Percentiles rank a stretch among this genome's conserved stretches.
Conservation (phyloP, 177 flowering plant species). For the Tripterygium wilfordii region DNA sequence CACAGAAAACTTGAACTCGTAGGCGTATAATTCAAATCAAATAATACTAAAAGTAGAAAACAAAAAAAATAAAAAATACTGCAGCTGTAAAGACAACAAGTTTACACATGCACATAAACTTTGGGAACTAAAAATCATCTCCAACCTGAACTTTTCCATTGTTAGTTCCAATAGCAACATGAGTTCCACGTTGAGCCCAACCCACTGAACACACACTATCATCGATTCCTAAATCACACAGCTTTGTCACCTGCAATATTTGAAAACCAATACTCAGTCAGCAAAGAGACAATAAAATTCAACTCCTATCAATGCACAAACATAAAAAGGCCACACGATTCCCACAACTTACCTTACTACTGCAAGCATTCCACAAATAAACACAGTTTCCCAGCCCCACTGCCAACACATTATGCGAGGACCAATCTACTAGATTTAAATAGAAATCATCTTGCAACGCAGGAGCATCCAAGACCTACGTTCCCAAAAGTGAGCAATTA, state of each 20-base stretch:
- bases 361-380: slow-evolving; percentile 96
- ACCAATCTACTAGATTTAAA: slow-evolving; percentile 95
- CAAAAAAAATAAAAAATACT: too few relatives aligned
- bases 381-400: slow-evolving; percentile 93
- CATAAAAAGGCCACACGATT: neutral
- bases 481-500: neutral
- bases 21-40: too few relatives aligned
- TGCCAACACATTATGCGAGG: slow-evolving; percentile 83
- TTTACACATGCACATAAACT: too few relatives aligned
- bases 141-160: slow-evolving; percentile 84
- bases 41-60: too few relatives aligned
- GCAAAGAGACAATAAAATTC: neutral
- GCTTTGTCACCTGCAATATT: slow-evolving; percentile 70
- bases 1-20: neutral
- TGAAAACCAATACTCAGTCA: neutral
- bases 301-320: neutral
- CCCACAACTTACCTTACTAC: slow-evolving; percentile 66
- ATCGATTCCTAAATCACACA: slow-evolving; percentile 86
- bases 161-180: slow-evolving; percentile 87
- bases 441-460: slow-evolving; percentile 97
- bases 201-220: slow-evolving; percentile 92
- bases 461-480: slow-evolving; percentile 92
- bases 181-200: slow-evolving; percentile 89
- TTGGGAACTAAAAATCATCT: too few relatives aligned
- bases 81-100: too few relatives aligned